Conservation (phyloP, 2,329 filamentous ascomycete genomes). For the Chaetomium sp. region DNA sequence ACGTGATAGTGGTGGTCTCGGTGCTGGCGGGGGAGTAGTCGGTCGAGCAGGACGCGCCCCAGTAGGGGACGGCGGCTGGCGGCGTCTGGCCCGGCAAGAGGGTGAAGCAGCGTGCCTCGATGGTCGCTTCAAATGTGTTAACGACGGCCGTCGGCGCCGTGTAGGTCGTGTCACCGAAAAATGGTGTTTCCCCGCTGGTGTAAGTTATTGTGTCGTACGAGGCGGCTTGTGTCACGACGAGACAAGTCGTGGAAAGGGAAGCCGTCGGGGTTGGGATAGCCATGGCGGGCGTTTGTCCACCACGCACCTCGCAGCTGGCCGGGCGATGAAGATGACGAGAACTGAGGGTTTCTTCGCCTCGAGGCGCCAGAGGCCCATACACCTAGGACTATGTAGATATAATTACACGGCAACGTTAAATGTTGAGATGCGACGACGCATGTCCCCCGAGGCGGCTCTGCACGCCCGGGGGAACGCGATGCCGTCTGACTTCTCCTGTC, state of each 20-base stretch:
- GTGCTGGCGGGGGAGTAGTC: background rate
- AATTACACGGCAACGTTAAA: too few relatives aligned
- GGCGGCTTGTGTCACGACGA: background rate
- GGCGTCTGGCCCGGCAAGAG: background rate
- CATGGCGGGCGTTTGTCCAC: background rate
- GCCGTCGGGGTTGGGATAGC: background rate
- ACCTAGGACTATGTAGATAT: too few relatives aligned
- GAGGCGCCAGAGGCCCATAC: too few relatives aligned
- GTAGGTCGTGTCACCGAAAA: background rate
- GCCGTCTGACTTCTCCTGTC: too few relatives aligned
- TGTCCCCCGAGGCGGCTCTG: too few relatives aligned
- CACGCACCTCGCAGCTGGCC: background rate
- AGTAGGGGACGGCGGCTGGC: background rate
- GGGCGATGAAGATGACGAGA: background rate
- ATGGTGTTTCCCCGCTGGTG: background rate
- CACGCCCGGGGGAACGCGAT: too few relatives aligned
- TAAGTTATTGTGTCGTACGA: background rate
- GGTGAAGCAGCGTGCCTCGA: background rate
- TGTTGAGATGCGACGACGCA: too few relatives aligned
- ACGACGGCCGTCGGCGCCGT: background rate
- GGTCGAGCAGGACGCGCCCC: background rate
- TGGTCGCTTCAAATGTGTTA: background rate
- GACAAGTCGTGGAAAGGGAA: slow-evolving; percentile 1
- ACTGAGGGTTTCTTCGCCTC: too few relatives aligned
- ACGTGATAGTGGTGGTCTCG: background rate